Percentiles rank a stretch among this genome's conserved stretches.
Conservation (phyloP, 2,329 filamentous ascomycete genomes). For the Monascus ruber region DNA sequence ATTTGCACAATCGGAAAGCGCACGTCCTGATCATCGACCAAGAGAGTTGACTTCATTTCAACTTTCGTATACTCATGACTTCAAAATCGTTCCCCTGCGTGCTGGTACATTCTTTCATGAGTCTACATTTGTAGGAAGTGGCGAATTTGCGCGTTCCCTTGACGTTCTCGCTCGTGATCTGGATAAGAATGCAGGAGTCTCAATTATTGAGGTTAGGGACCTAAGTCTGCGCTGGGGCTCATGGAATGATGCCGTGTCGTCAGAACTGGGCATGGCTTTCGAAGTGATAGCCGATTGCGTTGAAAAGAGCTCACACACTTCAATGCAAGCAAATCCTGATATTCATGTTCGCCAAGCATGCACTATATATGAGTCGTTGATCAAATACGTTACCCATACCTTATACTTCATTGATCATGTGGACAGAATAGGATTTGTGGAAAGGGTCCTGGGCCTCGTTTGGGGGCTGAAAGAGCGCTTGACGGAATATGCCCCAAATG, state of each 20-base stretch:
- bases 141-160: conserved; percentile 39
- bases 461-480: conserved; percentile 28
- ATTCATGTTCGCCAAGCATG: conserved; percentile 5
- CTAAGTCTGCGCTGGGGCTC: conserved; percentile 35
- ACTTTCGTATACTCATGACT: conserved; percentile 41
- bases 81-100: conserved; percentile 40
- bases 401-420: conserved; percentile 45
- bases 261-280: conserved; percentile 31
- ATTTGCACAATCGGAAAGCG: conserved; percentile 1
- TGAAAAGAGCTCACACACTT: conserved; percentile 4
- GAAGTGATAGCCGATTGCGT: conserved; percentile 16
- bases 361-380: conserved; percentile 29
- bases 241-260: conserved; percentile 46
- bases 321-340: background rate
- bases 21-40: conserved; percentile 9
- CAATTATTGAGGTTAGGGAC: conserved; percentile 25
- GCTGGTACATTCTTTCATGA: conserved; percentile 45
- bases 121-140: conserved; percentile 47
- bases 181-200: conserved; percentile 29
- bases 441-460: conserved; percentile 24
- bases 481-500: conserved; percentile 7
- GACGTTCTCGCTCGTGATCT: conserved; percentile 30
- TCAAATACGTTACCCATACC: conserved; percentile 38
- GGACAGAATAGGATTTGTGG: conserved; percentile 39
- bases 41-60: conserved; percentile 39